Evolutionary conservation across 179 eudicot species (phyloP).

Genomic region (Corrigiola litoralis): DNA sequence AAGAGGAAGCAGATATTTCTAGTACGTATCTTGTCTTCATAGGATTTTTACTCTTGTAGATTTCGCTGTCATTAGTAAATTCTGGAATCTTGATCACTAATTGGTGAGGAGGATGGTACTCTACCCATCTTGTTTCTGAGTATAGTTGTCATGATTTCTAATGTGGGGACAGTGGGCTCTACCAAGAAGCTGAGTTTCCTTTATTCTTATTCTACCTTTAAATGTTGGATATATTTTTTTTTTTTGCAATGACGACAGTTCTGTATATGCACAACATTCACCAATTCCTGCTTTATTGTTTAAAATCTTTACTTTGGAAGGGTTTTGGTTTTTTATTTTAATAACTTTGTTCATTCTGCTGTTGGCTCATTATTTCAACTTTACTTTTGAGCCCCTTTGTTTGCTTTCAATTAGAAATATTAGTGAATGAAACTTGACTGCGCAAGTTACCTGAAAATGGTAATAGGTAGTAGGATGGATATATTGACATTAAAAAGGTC

Average conservation of each 20-base stretch:
- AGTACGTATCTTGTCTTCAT: neutral
- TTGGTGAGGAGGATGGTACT: neutral
- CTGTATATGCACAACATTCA: no score
- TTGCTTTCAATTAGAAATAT: neutral
- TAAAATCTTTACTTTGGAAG: no score
- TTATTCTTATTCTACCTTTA: neutral
- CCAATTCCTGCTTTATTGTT: no score
- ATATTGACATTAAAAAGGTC: slow-evolving; percentile 1
- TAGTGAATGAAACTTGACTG: neutral
- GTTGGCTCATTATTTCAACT: neutral
- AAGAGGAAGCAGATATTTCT: neutral
- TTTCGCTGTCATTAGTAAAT: neutral
- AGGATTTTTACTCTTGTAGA: neutral
- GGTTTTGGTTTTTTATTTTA: no score
- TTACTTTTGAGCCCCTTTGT: neutral
- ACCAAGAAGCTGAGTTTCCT: neutral
- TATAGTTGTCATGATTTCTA: neutral
- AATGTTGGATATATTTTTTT: no score
- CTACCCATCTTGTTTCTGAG: neutral
- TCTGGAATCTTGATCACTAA: no score
- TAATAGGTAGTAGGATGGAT: neutral
- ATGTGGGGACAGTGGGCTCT: neutral
- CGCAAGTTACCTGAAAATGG: neutral
- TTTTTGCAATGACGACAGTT: no score
- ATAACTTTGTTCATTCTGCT: no score